Conservation (phyloP, 208 protist species). For the Leishmania braziliensis region DNA sequence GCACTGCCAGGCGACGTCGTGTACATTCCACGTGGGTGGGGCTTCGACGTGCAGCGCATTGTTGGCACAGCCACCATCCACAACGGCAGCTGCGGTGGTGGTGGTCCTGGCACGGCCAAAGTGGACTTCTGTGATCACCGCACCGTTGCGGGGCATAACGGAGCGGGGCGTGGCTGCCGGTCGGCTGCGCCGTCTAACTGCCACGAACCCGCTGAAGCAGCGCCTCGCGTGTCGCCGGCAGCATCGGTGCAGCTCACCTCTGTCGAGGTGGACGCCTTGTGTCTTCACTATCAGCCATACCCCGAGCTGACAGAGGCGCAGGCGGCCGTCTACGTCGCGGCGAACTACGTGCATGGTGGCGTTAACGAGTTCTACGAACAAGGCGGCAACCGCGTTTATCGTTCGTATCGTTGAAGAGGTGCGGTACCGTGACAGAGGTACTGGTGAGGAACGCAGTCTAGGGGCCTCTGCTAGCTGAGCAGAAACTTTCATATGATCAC, state of each 20-base stretch:
- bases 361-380: slow-evolving; percentile 79
- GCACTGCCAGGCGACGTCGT: slow-evolving; percentile 83
- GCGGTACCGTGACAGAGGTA: background rate
- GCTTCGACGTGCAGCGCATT: slow-evolving; percentile 62
- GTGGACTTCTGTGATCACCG: slow-evolving; percentile 24
- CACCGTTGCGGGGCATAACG: background rate
- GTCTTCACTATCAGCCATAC: slow-evolving; percentile 70
- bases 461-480: background rate
- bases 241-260: slow-evolving; percentile 1
- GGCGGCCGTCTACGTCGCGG: slow-evolving; percentile 67
- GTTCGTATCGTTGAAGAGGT: slow-evolving; percentile 51
- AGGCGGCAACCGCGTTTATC: slow-evolving; percentile 68
- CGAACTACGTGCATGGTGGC: slow-evolving; percentile 79
- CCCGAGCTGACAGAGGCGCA: slow-evolving; percentile 60
- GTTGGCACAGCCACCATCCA: slow-evolving; percentile 46
- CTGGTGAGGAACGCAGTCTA: background rate
- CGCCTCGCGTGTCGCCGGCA: background rate
- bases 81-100: background rate
- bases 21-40: slow-evolving; percentile 75
- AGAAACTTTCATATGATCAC: background rate
- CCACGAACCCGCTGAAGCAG: background rate
- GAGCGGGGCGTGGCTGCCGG: background rate
- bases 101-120: background rate
- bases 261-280: slow-evolving; percentile 60
- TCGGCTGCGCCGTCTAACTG: background rate